Percentiles rank a stretch among this genome's conserved stretches.
These are phyloP conservation scores for Pseudogymnoascus sp. DNA, from an alignment of 2,329 filamentous ascomycete species.

Conservation along the genomic window DNA sequence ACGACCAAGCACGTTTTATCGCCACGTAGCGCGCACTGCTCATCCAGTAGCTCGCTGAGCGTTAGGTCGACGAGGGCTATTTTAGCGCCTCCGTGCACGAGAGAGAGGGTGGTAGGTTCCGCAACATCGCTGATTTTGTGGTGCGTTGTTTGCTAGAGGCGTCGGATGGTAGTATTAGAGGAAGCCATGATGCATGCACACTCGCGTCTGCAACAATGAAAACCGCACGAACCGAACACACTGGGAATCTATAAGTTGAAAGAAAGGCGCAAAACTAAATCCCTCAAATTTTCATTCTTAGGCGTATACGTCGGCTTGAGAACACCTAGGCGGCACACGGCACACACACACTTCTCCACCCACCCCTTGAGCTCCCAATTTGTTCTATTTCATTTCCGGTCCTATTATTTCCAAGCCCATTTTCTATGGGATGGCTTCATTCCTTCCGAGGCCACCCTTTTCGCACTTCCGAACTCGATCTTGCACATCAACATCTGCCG, in stretches of 20 bases:
- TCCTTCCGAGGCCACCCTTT: background rate
- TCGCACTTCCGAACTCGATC: background rate
- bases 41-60: conserved; percentile 63
- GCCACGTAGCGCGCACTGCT: conserved; percentile 61
- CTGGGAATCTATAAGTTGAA: background rate
- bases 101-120: conserved; percentile 27
- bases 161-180: background rate
- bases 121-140: background rate
- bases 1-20: conserved; percentile 63
- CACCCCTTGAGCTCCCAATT: background rate
- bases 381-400: background rate
- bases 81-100: conserved; percentile 62
- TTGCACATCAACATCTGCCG: no score
- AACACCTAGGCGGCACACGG: background rate
- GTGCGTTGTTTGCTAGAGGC: conserved; percentile 10
- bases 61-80: conserved; percentile 66
- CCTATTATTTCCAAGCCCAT: no score
- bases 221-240: background rate
- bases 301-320: background rate
- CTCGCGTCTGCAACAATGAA: background rate
- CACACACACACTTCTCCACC: background rate
- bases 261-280: background rate
- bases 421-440: background rate
- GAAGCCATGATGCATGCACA: background rate
- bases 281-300: background rate